These are phyloP conservation scores for Trifolium repens DNA, from an alignment of 306 rosid genomes.

Conservation along the genomic window DNA sequence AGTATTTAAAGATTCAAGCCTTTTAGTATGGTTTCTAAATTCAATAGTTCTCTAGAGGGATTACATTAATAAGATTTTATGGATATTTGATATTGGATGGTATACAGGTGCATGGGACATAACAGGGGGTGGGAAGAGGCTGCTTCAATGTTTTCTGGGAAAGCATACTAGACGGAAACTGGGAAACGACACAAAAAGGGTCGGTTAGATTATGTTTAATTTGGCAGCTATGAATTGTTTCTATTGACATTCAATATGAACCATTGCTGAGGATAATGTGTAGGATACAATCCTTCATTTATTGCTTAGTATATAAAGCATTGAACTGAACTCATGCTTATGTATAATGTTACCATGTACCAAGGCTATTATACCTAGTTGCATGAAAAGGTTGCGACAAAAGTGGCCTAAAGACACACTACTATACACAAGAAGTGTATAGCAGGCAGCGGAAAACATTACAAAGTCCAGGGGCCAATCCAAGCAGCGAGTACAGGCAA, in stretches of 20 bases:
- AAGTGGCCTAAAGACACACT: no score
- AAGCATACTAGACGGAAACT: constrained; percentile 31
- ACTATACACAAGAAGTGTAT: no score
- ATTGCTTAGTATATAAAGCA: constrained; percentile 33
- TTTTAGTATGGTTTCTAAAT: constrained; percentile 21
- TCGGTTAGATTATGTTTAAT: constrained; percentile 23
- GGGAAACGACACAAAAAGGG: constrained; percentile 31
- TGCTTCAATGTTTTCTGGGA: constrained; percentile 75
- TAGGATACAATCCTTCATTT: constrained; percentile 25
- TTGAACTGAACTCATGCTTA: constrained; percentile 37
- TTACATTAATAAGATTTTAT: constrained; percentile 7
- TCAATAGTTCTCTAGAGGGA: background rate
- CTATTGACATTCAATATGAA: constrained; percentile 39
- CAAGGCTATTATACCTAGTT: no score
- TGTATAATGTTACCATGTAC: no score
- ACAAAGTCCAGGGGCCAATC: no score
- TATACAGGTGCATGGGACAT: constrained; percentile 97
- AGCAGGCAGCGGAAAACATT: no score
- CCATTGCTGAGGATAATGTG: constrained; percentile 35
- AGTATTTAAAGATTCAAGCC: constrained; percentile 44
- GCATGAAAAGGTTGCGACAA: no score
- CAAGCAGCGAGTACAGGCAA: no score
- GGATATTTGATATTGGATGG: constrained; percentile 42
- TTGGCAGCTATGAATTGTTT: constrained; percentile 46
- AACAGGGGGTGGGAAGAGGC: constrained; percentile 99